These are phyloP conservation scores for Stagonosporopsis vannaccii DNA, from an alignment of 2,329 filamentous ascomycete species.

Conservation along the genomic window DNA sequence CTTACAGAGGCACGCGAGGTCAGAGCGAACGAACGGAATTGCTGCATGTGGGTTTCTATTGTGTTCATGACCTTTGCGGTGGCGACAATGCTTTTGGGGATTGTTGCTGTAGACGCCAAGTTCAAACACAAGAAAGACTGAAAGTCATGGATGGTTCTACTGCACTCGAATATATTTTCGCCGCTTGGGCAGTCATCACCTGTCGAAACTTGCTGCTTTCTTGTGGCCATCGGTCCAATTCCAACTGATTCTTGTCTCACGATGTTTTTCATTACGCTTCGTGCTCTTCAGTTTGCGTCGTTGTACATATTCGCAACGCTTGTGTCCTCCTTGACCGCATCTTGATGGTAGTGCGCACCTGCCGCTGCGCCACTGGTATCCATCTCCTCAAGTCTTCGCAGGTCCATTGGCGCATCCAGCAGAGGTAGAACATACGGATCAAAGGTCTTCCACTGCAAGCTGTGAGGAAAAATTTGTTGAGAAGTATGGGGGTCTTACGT, in stretches of 20 bases:
- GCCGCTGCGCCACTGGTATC: conserved; percentile 61
- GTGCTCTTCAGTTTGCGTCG: conserved; percentile 14
- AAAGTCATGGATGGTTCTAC: not conserved
- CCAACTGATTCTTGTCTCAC: not conserved
- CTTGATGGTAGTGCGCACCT: conserved; percentile 32
- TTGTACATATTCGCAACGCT: conserved; percentile 27
- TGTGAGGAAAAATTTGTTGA: not conserved
- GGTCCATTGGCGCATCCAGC: conserved; percentile 72
- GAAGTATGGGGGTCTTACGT: conserved; percentile 43
- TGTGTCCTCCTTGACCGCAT: conserved; percentile 24
- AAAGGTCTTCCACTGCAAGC: conserved; percentile 69
- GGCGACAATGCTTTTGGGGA: not conserved
- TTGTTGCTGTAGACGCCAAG: conserved; percentile 7
- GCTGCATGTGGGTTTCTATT: conserved; percentile 12
- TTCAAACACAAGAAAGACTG: conserved; percentile 1
- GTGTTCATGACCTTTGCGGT: conserved; percentile 1
- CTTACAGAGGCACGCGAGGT: conserved; percentile 9
- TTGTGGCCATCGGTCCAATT: not conserved
- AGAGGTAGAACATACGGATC: conserved; percentile 76
- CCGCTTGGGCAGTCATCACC: not conserved
- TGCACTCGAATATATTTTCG: not conserved
- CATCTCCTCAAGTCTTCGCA: conserved; percentile 72
- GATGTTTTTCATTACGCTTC: not conserved
- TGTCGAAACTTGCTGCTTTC: not conserved
- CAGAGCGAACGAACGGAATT: conserved; percentile 7